Evolutionary conservation across 78 protist species (phyloP), one percentile per base, ranked within the genome.

Genomic region (Speleostelium caveatum): DNA sequence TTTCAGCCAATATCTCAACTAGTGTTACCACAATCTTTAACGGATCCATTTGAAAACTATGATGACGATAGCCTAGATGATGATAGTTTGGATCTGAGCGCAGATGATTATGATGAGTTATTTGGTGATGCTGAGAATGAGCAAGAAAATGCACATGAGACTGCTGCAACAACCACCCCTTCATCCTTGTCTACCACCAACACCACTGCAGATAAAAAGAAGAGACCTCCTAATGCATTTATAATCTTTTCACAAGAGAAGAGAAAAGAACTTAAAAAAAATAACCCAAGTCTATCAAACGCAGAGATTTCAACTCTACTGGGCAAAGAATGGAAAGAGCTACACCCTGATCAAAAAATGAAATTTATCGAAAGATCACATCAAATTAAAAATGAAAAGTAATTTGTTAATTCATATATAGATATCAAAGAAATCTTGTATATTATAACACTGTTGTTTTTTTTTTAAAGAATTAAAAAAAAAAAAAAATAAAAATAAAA

Each of bases 211-310:
- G 12, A 30, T 28, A 80, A 68, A 58, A 58, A 68, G 55, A 80
- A 80, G 89, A 80, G 68, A 68, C 89, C 89, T 30, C 89, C 89
- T 35, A 80, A 80, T 80, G 77, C 89, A 49, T 80, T 80, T 36
- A 68, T 80, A 21, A 10, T 80, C 5, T 80, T 68, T 33, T 67
- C 89, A 58, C 60, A 68, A 42, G 59, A 68, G 22, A 51, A 39
- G 28, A 68, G 89, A 36, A 66, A 66, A 58, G 89, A 80, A 41
- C 22, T 80, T 19, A 67, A 61, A 24, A 41, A 21, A 58, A 68
- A 49, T 21, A 66, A 80, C 39, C 89, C 89, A 53, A 56, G 68
- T 2, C 26, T 66, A 39, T 26, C 89, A 24, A 80, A 68, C 21
- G 71, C 67, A 16, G 21, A 19, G 7, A 71, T 80, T 2, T 68